These are phyloP conservation scores for Fusarium longipes DNA, from an alignment of 2,329 filamentous ascomycete genomes.

Conservation along the genomic window DNA sequence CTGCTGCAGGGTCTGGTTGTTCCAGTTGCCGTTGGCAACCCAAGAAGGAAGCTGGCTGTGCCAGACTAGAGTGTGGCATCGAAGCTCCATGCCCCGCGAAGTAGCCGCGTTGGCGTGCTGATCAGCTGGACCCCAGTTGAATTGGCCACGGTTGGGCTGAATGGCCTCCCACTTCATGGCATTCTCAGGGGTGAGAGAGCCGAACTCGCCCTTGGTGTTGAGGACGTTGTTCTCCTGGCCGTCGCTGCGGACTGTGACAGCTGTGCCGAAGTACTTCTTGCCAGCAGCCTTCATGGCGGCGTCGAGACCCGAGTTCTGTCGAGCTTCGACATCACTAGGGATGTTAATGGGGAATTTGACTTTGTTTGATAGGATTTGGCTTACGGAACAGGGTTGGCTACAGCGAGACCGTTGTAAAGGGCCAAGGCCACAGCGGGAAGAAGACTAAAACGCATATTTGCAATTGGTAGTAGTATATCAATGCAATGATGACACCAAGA, in stretches of 20 bases:
- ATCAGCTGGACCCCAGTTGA: constrained; percentile 17
- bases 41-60: constrained; percentile 18
- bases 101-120: constrained; percentile 16
- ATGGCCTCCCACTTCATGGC: constrained; percentile 26
- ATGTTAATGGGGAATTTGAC: not conserved
- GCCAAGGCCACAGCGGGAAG: constrained; percentile 10
- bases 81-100: not conserved
- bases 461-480: not conserved
- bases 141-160: constrained; percentile 18
- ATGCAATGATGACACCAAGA: not conserved
- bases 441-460: constrained; percentile 23
- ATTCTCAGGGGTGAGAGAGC: constrained; percentile 15
- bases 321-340: not conserved
- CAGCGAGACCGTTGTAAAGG: not conserved
- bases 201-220: constrained; percentile 14
- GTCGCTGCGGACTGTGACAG: constrained; percentile 14
- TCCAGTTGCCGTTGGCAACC: constrained; percentile 23
- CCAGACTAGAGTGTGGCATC: constrained; percentile 21
- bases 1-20: constrained; percentile 18
- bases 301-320: constrained; percentile 5
- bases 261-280: constrained; percentile 22
- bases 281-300: constrained; percentile 15
- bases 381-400: constrained; percentile 17
- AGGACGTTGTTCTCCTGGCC: constrained; percentile 1
- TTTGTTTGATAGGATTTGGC: not conserved